These are phyloP conservation scores for Quercus berberidifolia DNA, from an alignment of 306 rosid genomes.

Conservation along the genomic window DNA sequence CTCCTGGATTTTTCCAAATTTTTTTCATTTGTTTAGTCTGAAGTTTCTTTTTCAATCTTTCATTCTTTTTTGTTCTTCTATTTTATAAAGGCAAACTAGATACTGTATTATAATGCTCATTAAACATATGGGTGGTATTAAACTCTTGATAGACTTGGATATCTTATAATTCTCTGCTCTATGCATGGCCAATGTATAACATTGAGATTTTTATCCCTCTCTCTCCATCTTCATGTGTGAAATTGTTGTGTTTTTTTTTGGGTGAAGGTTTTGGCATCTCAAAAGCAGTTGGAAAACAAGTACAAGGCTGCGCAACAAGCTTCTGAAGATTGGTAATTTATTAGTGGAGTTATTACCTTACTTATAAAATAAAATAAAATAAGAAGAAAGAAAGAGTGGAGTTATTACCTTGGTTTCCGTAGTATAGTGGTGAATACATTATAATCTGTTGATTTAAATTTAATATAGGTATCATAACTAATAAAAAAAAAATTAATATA, in stretches of 20 bases:
- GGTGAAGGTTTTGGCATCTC: slow-evolving; percentile 86
- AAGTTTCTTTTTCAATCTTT: background rate
- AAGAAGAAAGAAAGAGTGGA: background rate
- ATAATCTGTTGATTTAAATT: slow-evolving; percentile 10
- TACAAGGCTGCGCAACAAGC: slow-evolving; percentile 87
- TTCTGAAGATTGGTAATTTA: slow-evolving; percentile 90
- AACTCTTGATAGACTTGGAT: background rate
- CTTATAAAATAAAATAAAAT: no score
- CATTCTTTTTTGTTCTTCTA: background rate
- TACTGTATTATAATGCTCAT: background rate
- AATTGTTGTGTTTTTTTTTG: slow-evolving; percentile 3
- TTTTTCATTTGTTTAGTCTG: background rate
- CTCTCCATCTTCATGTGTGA: background rate
- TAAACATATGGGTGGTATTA: background rate
- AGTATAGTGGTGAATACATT: background rate
- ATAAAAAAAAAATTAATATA: slow-evolving; percentile 19
- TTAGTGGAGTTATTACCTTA: slow-evolving; percentile 9
- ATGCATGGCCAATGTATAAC: background rate
- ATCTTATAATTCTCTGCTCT: background rate
- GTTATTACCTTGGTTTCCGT: slow-evolving; percentile 9
- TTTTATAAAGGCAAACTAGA: background rate
- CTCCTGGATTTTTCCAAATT: background rate
- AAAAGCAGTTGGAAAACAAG: slow-evolving; percentile 86
- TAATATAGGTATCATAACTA: slow-evolving; percentile 48
- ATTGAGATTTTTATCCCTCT: background rate